Evolutionary conservation across 352 stramenopile species (phyloP), one percentile per base, ranked within the genome.

Genomic region (Phytophthora fragariaefolia): DNA sequence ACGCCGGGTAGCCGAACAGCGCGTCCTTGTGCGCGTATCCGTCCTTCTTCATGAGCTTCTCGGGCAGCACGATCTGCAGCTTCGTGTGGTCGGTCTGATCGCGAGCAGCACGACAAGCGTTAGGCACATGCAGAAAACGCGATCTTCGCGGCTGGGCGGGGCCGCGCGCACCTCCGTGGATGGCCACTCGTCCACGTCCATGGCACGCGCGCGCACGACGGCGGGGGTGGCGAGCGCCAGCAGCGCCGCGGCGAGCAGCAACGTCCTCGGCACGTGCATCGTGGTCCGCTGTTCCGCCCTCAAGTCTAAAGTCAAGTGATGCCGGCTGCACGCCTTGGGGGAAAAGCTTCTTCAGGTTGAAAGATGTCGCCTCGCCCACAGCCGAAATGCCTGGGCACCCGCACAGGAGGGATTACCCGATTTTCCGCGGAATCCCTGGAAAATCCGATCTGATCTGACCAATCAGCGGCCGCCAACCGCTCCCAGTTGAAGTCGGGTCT

Each of bases 11-110:
- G 28, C 97, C 97, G 73, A 99, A 99, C 36, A 99, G 82, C 52
- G 96, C 96, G 51, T 99, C 96, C 67, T 98, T 97, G 80, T 99
- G 97, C 59, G 95, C 84, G 72, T 99, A 99, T 43, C 96, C 97
- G 28, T 95, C 83, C 50, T 94, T 92, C 67, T 90, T 94, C 80
- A 95, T 93, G n/a, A 97, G 71, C n/a, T 71, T 85, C 59, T 91
- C 79, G 23, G 91, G 91, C 24, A 97, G 81, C 63, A 96, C 83
- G 43, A 97, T 76, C 74, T 97, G 85, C 60, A 96, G 71, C 80
- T 96, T 96, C 22, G 85, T 94, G 81, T 96, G 87, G 61, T 94
- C 87, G 66, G 74, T 94, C 85, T 95, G 63, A 38, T 27, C 5
- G 63, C 26, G 20, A 42, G 42, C 23, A 52, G 6, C 60, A 15